phyloP scores from a whole-genome alignment of 2,329 filamentous ascomycete genomes.

The Alternaria longipes region DNA sequence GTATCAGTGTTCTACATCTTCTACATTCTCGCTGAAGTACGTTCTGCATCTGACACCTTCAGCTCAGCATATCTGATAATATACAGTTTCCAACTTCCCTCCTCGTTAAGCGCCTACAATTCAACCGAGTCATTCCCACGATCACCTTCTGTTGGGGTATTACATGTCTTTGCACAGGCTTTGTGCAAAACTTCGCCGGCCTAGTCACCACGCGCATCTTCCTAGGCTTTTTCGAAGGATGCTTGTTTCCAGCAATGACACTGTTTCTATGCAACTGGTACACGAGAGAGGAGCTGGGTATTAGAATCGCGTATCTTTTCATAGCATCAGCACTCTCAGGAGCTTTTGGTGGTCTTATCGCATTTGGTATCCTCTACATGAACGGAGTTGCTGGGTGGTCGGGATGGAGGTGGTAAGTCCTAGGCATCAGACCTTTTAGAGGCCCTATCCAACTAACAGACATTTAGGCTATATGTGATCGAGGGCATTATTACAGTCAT shows the following conservation, averaged over 20 bases:
- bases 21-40: conserved; percentile 47
- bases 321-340: conserved; percentile 39
- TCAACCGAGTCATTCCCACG: conserved; percentile 43
- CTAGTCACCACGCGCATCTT: conserved; percentile 34
- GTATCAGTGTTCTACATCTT: conserved; percentile 50
- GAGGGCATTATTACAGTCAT: conserved; percentile 44
- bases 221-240: conserved; percentile 45
- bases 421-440: neutral
- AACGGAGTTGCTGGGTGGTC: conserved; percentile 35
- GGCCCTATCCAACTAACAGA: fast-evolving
- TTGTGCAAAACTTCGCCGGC: conserved; percentile 33
- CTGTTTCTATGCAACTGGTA: conserved; percentile 45
- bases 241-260: conserved; percentile 45
- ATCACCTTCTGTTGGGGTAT: conserved; percentile 66
- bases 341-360: conserved; percentile 43
- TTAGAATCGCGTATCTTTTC: conserved; percentile 43
- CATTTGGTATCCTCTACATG: conserved; percentile 43
- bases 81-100: conserved; percentile 45
- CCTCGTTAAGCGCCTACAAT: conserved; percentile 45
- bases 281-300: conserved; percentile 41
- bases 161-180: conserved; percentile 39
- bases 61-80: neutral
- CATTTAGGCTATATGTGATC: conserved; percentile 40
- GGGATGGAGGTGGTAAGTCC: conserved; percentile 39
- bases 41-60: neutral